Evolutionary conservation across 2,329 filamentous ascomycete species (phyloP), one percentile per base, ranked within the genome.

Genomic region (Aspergillus tamarii): DNA sequence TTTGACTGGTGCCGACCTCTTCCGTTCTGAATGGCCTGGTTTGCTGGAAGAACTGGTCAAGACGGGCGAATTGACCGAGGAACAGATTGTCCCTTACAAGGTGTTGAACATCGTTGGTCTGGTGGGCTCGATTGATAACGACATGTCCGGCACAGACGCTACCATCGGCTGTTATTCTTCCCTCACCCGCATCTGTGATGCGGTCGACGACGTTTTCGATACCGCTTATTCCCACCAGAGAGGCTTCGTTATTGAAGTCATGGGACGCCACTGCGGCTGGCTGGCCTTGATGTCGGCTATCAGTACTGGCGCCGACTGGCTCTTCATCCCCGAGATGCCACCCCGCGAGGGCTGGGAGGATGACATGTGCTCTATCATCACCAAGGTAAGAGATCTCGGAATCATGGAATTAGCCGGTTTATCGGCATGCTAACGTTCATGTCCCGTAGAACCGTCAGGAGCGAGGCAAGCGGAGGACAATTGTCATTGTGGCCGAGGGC

Each of bases 261-360:
- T 99, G 94, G 95, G 95, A 57, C 87, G 95, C 64, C 94, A 98
- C 80, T 99, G 95, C 77, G 94, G 94, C 66, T 99, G 95, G 94
- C 84, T 99, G 66, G 95, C 95, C 45, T 85, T 99, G 64, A 97
- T 97, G 90, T 91, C 94, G 16, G 94, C 93, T 73, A 93, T 98
- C 63, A 93, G 92, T 62, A 96, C 92, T 0, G 95, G 94, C 58
- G 93, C 94, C 23, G 94, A 99, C 78, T 98, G 95, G 79, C 88
- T 98, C 72, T 97, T 99, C 78, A 94, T 97, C 68, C 94, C 95
- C 0, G 94, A 98, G 80, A 93, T 94, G 76, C 95, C 95, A 64
- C 91, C 93, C 56, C 85, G 88, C 64, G 88, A 91, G 66, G 90
- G 94, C 73, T 98, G 95, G 94, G 88, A 91, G 76, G 86, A 92